phyloP scores from a whole-genome alignment of 257 asterid species.

The Craterostigma plantagineum region DNA sequence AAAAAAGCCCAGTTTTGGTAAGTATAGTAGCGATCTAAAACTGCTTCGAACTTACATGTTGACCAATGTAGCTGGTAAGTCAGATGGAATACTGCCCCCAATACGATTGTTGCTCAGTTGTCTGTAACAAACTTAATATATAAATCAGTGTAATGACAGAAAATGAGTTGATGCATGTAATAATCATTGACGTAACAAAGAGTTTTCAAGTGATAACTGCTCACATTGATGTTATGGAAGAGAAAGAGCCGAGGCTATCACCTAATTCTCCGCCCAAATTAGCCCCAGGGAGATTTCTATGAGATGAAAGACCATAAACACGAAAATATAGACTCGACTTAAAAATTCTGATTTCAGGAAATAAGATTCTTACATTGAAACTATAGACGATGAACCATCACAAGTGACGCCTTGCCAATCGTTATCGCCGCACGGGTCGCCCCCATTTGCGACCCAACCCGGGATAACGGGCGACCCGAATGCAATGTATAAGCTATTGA shows the following conservation, averaged over 20 bases:
- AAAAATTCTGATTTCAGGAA: background rate
- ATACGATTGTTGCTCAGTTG: constrained; percentile 79
- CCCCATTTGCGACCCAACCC: constrained; percentile 63
- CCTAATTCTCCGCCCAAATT: constrained; percentile 86
- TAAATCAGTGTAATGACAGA: too few relatives aligned
- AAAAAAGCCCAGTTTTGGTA: too few relatives aligned
- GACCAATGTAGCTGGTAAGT: constrained; percentile 46
- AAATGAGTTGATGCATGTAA: too few relatives aligned
- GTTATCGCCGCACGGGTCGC: constrained; percentile 69
- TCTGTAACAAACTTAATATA: constrained; percentile 36
- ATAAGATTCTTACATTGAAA: constrained; percentile 38
- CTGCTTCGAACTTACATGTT: constrained; percentile 28
- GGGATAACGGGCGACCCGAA: constrained; percentile 73
- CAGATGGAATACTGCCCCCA: constrained; percentile 75
- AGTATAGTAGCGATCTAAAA: too few relatives aligned
- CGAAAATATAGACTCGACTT: background rate
- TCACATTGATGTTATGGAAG: constrained; percentile 54
- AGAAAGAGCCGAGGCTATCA: constrained; percentile 42
- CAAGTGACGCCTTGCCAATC: constrained; percentile 84
- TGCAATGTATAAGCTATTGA: constrained; percentile 44
- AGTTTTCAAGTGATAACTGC: constrained; percentile 8
- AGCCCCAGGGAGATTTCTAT: constrained; percentile 55
- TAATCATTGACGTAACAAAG: background rate
- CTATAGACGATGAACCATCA: constrained; percentile 27
- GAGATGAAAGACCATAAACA: constrained; percentile 13